Conservation (phyloP, 2,329 filamentous ascomycete genomes). For the Ophiostoma tasmaniense region DNA sequence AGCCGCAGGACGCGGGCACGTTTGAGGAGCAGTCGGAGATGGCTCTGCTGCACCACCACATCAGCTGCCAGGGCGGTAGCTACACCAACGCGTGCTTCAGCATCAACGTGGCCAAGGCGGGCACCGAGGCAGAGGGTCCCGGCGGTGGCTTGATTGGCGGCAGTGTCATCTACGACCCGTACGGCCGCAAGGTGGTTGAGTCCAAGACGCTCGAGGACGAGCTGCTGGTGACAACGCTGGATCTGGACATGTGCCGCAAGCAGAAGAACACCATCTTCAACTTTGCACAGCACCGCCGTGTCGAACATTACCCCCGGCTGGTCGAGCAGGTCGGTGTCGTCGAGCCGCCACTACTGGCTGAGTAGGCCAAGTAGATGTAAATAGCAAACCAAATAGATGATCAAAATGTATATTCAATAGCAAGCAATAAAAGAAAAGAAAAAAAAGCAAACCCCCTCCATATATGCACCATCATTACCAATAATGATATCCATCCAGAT, state of each 20-base stretch:
- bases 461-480: conserved; percentile 5
- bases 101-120: conserved; percentile 39
- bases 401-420: conserved; percentile 1
- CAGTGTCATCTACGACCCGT: conserved; percentile 39
- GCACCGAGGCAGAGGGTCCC: conserved; percentile 35
- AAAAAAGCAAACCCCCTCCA: background rate
- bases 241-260: conserved; percentile 38
- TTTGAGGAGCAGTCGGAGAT: conserved; percentile 36
- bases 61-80: conserved; percentile 41
- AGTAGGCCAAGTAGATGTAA: background rate
- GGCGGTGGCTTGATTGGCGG: conserved; percentile 40
- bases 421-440: background rate
- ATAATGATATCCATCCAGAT: background rate
- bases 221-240: conserved; percentile 42
- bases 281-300: conserved; percentile 35
- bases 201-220: conserved; percentile 40
- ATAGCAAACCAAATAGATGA: background rate
- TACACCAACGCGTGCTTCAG: conserved; percentile 46
- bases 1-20: conserved; percentile 31
- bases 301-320: conserved; percentile 36
- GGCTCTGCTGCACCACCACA: conserved; percentile 41
- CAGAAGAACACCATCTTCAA: conserved; percentile 42
- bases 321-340: conserved; percentile 32
- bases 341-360: conserved; percentile 23
- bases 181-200: conserved; percentile 43